Evolutionary conservation across 2,329 filamentous ascomycete species (phyloP).

Genomic region (Penicillium sp.): DNA sequence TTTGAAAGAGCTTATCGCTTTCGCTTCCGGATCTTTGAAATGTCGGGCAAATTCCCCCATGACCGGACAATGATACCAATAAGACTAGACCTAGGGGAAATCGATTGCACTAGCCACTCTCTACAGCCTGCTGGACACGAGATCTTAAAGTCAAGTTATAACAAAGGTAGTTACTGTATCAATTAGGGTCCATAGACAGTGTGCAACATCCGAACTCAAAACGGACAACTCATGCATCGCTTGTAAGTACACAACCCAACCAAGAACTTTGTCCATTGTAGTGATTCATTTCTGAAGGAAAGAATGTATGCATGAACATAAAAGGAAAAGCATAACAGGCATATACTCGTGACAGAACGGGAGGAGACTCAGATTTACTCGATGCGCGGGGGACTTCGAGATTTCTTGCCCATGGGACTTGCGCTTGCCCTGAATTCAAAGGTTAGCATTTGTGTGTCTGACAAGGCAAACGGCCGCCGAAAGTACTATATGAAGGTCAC

Average conservation of each 20-base stretch:
- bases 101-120: no score
- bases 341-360: constrained; percentile 22
- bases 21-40: no score
- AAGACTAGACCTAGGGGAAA: no score
- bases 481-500: constrained; percentile 43
- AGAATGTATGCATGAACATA: constrained; percentile 11
- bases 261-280: neutral
- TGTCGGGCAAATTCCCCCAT: no score
- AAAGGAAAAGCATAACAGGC: constrained; percentile 19
- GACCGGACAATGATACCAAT: no score
- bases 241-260: constrained; percentile 1
- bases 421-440: constrained; percentile 19
- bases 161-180: neutral
- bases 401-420: constrained; percentile 31
- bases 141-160: neutral
- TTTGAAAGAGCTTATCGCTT: no score
- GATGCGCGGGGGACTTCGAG: constrained; percentile 29
- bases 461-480: neutral
- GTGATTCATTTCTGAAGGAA: neutral
- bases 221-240: constrained; percentile 9
- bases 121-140: neutral
- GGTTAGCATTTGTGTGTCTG: neutral
- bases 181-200: neutral
- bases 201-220: neutral
- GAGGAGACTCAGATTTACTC: constrained; percentile 18